phyloP scores from a whole-genome alignment of 192 early-diverging fungal genomes.

The Entomortierella parvispora region DNA sequence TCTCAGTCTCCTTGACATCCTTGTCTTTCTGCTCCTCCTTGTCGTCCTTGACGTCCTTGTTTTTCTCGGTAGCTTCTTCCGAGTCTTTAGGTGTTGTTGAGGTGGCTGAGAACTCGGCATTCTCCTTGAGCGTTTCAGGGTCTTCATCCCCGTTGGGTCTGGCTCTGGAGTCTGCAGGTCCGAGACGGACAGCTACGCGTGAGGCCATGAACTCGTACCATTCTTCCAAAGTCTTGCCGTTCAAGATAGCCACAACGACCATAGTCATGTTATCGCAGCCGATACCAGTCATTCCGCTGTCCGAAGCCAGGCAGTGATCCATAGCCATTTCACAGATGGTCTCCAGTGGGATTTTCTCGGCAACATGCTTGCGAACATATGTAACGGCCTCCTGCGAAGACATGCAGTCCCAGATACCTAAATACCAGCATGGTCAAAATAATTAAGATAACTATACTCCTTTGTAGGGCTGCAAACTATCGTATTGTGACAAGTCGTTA shows the following conservation, averaged over 20 bases:
- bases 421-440: neutral
- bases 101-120: neutral
- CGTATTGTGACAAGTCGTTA: conserved; percentile 20
- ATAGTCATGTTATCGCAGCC: conserved; percentile 99
- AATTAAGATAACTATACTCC: neutral
- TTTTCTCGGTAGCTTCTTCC: neutral
- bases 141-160: conserved; percentile 19
- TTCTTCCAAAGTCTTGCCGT: conserved; percentile 78
- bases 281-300: conserved; percentile 86
- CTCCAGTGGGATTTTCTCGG: conserved; percentile 41
- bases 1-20: neutral
- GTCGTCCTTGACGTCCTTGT: neutral
- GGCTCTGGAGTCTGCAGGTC: conserved; percentile 13
- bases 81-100: neutral
- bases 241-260: conserved; percentile 86
- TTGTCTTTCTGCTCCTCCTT: neutral
- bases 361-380: conserved; percentile 75
- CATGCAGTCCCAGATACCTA: conserved; percentile 99
- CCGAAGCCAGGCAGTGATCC: conserved; percentile 90
- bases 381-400: conserved; percentile 88
- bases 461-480: no score
- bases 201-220: conserved; percentile 71
- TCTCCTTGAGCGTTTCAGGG: conserved; percentile 28
- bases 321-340: conserved; percentile 88
- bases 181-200: conserved; percentile 32